phyloP scores from a whole-genome alignment of 129 eudicot genomes.

The Sambucus nigra region DNA sequence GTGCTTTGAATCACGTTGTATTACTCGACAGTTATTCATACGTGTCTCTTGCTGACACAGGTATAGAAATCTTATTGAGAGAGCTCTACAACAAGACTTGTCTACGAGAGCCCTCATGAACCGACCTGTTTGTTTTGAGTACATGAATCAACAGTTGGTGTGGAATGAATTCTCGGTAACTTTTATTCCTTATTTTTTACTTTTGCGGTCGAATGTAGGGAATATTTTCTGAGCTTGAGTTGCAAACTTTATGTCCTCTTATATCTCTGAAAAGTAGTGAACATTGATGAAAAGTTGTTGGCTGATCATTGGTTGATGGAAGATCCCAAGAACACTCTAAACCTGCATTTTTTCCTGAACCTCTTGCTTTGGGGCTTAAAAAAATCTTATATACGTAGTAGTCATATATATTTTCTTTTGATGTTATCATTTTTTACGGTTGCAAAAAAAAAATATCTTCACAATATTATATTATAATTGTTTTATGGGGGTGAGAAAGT shows the following conservation, averaged over 20 bases:
- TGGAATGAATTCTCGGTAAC: slow-evolving; percentile 99
- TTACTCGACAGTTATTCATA: background rate
- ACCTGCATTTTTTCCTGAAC: background rate
- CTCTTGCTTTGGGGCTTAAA: background rate
- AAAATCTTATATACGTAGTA: background rate
- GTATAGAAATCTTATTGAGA: slow-evolving; percentile 88
- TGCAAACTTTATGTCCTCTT: background rate
- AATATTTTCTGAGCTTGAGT: background rate
- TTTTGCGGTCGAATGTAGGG: background rate
- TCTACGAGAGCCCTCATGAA: slow-evolving; percentile 97
- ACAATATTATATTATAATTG: no score
- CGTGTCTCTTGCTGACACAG: slow-evolving; percentile 27
- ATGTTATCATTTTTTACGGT: no score
- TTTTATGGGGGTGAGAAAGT: no score
- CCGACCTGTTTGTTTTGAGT: slow-evolving; percentile 96
- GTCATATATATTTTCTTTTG: background rate
- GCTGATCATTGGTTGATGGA: background rate
- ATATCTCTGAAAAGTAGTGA: background rate
- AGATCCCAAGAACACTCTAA: background rate
- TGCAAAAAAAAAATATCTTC: no score
- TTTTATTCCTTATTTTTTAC: background rate
- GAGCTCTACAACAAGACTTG: slow-evolving; percentile 83
- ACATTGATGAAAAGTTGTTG: background rate
- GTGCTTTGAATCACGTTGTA: background rate
- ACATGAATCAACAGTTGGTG: slow-evolving; percentile 97